phyloP scores from a whole-genome alignment of 352 stramenopile genomes.

The Phytophthora citrophthora region DNA sequence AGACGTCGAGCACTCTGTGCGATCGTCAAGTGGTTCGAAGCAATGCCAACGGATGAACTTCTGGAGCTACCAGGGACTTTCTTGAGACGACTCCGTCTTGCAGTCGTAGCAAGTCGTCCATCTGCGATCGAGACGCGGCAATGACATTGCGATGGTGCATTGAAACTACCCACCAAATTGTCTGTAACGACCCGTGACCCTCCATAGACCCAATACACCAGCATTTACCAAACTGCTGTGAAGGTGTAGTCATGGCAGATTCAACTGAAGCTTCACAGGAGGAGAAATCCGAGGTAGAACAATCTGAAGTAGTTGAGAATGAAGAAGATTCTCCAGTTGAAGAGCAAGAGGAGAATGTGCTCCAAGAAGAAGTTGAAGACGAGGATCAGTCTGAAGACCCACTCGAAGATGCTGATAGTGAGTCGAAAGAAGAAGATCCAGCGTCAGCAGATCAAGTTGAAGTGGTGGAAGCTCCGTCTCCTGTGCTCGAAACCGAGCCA shows the following conservation, averaged over 20 bases:
- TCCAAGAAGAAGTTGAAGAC: background rate
- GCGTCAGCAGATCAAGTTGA: background rate
- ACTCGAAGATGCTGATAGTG: background rate
- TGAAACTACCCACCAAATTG: background rate
- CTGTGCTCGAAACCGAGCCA: background rate
- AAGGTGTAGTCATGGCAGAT: slow-evolving; percentile 3
- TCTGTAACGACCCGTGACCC: slow-evolving; percentile 14
- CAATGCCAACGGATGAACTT: slow-evolving; percentile 8
- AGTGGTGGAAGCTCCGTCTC: slow-evolving; percentile 1
- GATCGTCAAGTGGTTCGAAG: slow-evolving; percentile 35
- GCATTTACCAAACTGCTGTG: background rate
- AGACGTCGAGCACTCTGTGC: slow-evolving; percentile 19
- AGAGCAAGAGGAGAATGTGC: background rate
- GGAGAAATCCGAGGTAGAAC: background rate
- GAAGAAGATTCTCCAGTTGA: slow-evolving; percentile 5
- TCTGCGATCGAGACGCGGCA: background rate
- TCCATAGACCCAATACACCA: background rate
- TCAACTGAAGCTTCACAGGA: background rate
- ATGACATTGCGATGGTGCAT: background rate
- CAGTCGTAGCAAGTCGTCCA: slow-evolving; percentile 33
- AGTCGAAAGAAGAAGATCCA: background rate
- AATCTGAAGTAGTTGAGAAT: background rate
- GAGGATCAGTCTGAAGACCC: background rate
- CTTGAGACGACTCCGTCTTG: slow-evolving; percentile 37
- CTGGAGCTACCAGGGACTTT: slow-evolving; percentile 24